A percentile compares a stretch with the other conserved stretches of the same genome.
Conservation (phyloP, 768 basidiomycete species). For the Albatrellus ellisii region DNA sequence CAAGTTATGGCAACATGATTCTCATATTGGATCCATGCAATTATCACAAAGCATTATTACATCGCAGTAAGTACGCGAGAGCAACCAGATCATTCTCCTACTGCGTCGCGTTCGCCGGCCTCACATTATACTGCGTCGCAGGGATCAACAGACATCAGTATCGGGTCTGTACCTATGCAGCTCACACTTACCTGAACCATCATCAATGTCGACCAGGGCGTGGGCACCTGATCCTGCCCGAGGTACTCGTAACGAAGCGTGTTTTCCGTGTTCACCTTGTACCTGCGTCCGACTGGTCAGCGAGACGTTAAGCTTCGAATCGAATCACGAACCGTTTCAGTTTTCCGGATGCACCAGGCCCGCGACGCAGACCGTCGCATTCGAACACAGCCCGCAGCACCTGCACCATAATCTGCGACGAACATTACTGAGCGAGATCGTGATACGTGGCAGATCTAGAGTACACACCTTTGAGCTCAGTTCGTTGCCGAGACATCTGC, state of each 20-base stretch:
- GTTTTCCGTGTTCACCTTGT: slow-evolving; percentile 29
- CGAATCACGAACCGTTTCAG: slow-evolving; percentile 34
- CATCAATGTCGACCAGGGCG: slow-evolving; percentile 60
- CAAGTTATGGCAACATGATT: too few relatives aligned
- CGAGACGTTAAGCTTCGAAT: too few relatives aligned
- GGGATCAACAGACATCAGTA: too few relatives aligned
- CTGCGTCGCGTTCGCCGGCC: too few relatives aligned
- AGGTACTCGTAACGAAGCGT: slow-evolving; percentile 46
- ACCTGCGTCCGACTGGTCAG: slow-evolving; percentile 22
- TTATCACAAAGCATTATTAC: too few relatives aligned
- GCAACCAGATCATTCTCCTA: too few relatives aligned
- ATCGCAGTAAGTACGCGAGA: too few relatives aligned
- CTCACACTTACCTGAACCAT: slow-evolving; percentile 41
- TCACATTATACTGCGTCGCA: too few relatives aligned
- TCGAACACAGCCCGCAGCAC: slow-evolving; percentile 53
- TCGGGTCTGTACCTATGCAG: too few relatives aligned
- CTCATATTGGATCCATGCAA: too few relatives aligned
- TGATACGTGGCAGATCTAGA: not conserved
- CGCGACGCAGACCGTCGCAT: slow-evolving; percentile 45
- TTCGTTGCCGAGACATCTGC: slow-evolving; percentile 32
- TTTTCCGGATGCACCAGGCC: slow-evolving; percentile 51
- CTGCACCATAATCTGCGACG: slow-evolving; percentile 36
- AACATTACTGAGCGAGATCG: not conserved
- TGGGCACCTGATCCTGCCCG: slow-evolving; percentile 30
- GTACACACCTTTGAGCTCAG: slow-evolving; percentile 38